Evolutionary conservation across 1,284 basidiomycete species (phyloP).

Genomic region (Pyrrhoderma lamaoense): DNA sequence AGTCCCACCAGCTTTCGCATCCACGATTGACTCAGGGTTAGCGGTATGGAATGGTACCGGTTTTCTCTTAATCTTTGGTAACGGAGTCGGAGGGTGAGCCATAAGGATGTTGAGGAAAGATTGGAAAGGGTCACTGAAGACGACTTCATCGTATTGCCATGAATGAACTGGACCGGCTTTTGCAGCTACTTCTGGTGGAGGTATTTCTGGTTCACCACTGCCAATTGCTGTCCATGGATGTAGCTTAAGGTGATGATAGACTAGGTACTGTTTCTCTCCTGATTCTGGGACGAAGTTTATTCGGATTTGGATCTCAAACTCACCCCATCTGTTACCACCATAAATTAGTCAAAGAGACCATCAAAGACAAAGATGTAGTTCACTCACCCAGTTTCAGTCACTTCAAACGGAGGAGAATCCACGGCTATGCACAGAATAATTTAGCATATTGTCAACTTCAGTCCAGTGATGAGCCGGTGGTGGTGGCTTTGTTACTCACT

Average conservation of each 20-base stretch:
- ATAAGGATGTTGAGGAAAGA: conserved; percentile 82
- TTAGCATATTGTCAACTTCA: not conserved
- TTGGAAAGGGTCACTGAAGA: conserved; percentile 92
- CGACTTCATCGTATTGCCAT: conserved; percentile 99
- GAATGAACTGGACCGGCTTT: conserved; percentile 80
- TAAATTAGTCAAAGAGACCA: too few relatives aligned
- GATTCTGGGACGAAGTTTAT: conserved; percentile 91
- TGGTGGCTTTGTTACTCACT: conserved; percentile 64
- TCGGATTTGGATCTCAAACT: conserved; percentile 94
- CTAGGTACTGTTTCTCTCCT: conserved; percentile 81
- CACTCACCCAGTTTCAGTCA: conserved; percentile 89
- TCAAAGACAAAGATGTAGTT: too few relatives aligned
- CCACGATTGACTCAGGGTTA: conserved; percentile 54
- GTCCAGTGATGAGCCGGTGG: not conserved
- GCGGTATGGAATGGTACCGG: conserved; percentile 68
- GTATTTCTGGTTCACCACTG: conserved; percentile 51
- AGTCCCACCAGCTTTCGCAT: conserved; percentile 48
- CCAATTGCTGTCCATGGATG: conserved; percentile 77
- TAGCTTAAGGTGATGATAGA: conserved; percentile 92
- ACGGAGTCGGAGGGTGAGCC: conserved; percentile 74
- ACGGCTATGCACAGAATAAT: conserved; percentile 47
- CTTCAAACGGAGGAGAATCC: conserved; percentile 90
- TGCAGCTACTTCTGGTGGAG: conserved; percentile 55
- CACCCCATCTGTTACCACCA: conserved; percentile 99
- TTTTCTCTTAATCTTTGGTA: conserved; percentile 57